Evolutionary conservation across 1,139 yeast species (phyloP), one percentile per base, ranked within the genome.

Genomic region (Pichia sp.): DNA sequence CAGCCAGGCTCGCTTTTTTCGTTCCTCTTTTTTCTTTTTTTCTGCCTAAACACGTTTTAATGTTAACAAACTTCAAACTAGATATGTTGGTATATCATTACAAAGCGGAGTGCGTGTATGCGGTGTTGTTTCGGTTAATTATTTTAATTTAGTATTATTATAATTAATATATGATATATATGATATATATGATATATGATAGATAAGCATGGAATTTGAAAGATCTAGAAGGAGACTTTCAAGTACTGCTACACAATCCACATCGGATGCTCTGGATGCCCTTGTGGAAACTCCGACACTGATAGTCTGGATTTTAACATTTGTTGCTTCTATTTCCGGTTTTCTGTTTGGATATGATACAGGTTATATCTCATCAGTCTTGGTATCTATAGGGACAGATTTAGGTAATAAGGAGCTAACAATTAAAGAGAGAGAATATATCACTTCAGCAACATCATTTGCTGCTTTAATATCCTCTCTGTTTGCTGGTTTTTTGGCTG

Each of bases 341-440:
- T 75, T 76, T 54, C 74, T 76, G 78, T 77, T 77, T 59, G 82
- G 82, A 24, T 77, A 77, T 56, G 82, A 77, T 55, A 77, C 82
- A 3, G 82, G 82, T 4, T 77, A 77, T 56, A 76, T 77, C 20
- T 76, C 82, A 1, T 70, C 79, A 4, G 81, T 80, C 0, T 64
- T 77, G 54, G 80, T 76, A 26, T 69, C 71, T 31, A 64, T 77
- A 10, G 80, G 79, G 1, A 67, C 72, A 1, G 81, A 75, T 54
- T 64, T 77, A 52, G 70, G 71, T 42, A 63, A 67, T 43, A 60
- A 63, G 29, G 41, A 52, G 9, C 61, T 76, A 44, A 67, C 78
- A 3, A 63, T 62, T 12, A 72, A 72, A 4, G 76, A 76, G 40
- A 74, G 74, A 56, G 80, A 76, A 57, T 66, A 71, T 51, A 74